Conservation (phyloP, 2,329 filamentous ascomycete genomes). For the Lasiodiplodia theobromae region DNA sequence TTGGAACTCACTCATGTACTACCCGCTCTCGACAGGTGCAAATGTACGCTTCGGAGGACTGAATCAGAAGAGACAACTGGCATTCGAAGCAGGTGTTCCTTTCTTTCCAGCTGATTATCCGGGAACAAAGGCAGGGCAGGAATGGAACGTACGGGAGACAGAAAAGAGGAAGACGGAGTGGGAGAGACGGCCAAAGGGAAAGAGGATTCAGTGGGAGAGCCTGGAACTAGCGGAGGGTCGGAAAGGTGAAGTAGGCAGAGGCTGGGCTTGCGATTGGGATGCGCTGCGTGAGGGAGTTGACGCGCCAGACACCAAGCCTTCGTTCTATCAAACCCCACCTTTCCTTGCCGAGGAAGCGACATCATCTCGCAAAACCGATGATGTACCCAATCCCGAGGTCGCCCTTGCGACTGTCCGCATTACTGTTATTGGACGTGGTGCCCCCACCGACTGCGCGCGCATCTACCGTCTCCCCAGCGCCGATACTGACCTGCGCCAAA, state of each 20-base stretch:
- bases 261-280: slow-evolving; percentile 86
- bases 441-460: slow-evolving; percentile 74
- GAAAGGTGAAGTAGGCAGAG: slow-evolving; percentile 82
- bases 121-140: slow-evolving; percentile 77
- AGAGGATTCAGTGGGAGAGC: slow-evolving; percentile 76
- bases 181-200: slow-evolving; percentile 81
- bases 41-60: slow-evolving; percentile 85
- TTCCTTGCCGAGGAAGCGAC: slow-evolving; percentile 22
- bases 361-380: slow-evolving; percentile 28
- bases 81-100: slow-evolving; percentile 77
- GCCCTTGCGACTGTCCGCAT: slow-evolving; percentile 69
- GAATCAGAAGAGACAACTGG: slow-evolving; percentile 78
- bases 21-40: slow-evolving; percentile 77
- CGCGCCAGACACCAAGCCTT: not conserved
- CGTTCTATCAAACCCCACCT: slow-evolving; percentile 11
- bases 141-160: slow-evolving; percentile 76
- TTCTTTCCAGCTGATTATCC: slow-evolving; percentile 90
- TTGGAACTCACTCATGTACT: slow-evolving; percentile 87
- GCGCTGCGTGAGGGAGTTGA: not conserved
- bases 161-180: slow-evolving; percentile 68
- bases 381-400: slow-evolving; percentile 2
- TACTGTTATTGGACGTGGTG: slow-evolving; percentile 72
- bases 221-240: slow-evolving; percentile 75
- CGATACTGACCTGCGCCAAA: slow-evolving; percentile 62
- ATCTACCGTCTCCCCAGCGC: slow-evolving; percentile 82